A percentile compares a stretch with the other conserved stretches of the same genome.
Evolutionary conservation across 2,329 filamentous ascomycete species (phyloP).

Genomic region (Penicillium sp.): DNA sequence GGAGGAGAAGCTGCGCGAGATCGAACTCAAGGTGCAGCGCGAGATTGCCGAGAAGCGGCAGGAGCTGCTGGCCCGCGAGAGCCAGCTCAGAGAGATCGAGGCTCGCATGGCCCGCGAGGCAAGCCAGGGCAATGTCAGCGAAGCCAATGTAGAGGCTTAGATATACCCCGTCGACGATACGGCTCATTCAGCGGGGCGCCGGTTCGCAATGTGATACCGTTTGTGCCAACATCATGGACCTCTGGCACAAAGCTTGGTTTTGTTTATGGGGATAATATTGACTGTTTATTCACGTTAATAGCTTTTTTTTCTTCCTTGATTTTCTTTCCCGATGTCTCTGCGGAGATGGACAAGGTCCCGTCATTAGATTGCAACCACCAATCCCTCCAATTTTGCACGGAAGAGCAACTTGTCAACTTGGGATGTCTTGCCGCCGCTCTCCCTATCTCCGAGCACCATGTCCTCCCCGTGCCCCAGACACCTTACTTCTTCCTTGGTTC

Average conservation of each 20-base stretch:
- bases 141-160: slow-evolving; percentile 38
- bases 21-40: slow-evolving; percentile 98
- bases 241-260: slow-evolving; percentile 34
- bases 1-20: slow-evolving; percentile 99
- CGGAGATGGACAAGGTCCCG: slow-evolving; percentile 19
- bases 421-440: slow-evolving; percentile 12
- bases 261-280: slow-evolving; percentile 41
- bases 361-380: slow-evolving; percentile 31
- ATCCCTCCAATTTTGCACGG: slow-evolving; percentile 22
- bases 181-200: slow-evolving; percentile 29
- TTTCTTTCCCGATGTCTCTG: slow-evolving; percentile 16
- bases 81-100: slow-evolving; percentile 97
- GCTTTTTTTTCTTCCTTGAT: slow-evolving; percentile 28
- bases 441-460: neutral
- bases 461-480: neutral
- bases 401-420: slow-evolving; percentile 5
- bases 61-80: slow-evolving; percentile 94
- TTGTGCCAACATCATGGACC: slow-evolving; percentile 39
- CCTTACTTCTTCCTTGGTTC: slow-evolving; percentile 15
- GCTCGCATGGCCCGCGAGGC: slow-evolving; percentile 91
- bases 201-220: slow-evolving; percentile 33
- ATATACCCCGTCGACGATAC: slow-evolving; percentile 29
- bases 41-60: slow-evolving; percentile 99
- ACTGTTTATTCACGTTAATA: slow-evolving; percentile 44
- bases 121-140: slow-evolving; percentile 43